A percentile compares a stretch with the other conserved stretches of the same genome.
Conservation (phyloP, 257 asterid genomes). For the Osmanthus fragrans region DNA sequence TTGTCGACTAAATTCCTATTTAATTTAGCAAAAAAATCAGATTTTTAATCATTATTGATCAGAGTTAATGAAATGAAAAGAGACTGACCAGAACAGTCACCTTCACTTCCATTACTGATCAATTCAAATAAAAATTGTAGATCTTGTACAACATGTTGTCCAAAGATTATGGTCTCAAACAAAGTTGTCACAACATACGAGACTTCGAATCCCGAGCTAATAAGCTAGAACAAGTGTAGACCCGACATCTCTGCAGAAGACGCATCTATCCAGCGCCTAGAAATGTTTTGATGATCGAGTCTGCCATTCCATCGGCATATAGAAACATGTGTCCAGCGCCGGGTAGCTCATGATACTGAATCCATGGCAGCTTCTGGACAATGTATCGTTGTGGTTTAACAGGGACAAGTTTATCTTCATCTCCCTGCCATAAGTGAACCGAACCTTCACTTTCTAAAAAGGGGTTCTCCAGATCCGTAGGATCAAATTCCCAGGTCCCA, state of each 20-base stretch:
- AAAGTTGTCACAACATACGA: neutral
- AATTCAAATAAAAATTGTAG: neutral
- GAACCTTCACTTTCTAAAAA: constrained; percentile 55
- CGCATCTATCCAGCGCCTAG: constrained; percentile 24
- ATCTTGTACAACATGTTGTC: neutral
- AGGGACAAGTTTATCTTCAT: constrained; percentile 66
- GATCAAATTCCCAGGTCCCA: constrained; percentile 87
- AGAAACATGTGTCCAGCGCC: constrained; percentile 79
- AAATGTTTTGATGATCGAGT: constrained; percentile 51
- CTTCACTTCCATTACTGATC: too few species aligned
- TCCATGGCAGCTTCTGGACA: constrained; percentile 69
- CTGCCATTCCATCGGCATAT: constrained; percentile 56
- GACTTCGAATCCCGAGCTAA: neutral
- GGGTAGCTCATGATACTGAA: constrained; percentile 71
- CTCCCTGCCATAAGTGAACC: constrained; percentile 89
- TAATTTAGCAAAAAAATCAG: too few species aligned
- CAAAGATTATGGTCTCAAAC: neutral
- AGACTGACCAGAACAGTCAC: too few species aligned
- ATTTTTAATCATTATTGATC: too few species aligned
- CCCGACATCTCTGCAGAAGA: neutral
- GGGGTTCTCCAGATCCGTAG: constrained; percentile 62
- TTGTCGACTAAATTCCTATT: too few species aligned
- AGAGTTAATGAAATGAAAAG: too few species aligned
- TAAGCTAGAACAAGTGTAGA: neutral
- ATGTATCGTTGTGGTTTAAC: constrained; percentile 65